These are phyloP conservation scores for Malus domestica DNA, from an alignment of 306 rosid genomes.

Conservation along the genomic window ASM211411v1 NC_041792.1:3319001-3319500, in stretches of 20 bases:
- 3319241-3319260: slow-evolving; percentile 41
- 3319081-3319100: slow-evolving; percentile 58
- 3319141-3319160: slow-evolving; percentile 63
- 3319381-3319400: slow-evolving; percentile 1
- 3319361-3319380: slow-evolving; percentile 37
- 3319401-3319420: not conserved
- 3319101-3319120: slow-evolving; percentile 68
- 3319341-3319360: slow-evolving; percentile 30
- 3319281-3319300: slow-evolving; percentile 37
- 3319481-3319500: too few species aligned
- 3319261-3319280: slow-evolving; percentile 39
- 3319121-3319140: slow-evolving; percentile 88
- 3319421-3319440: too few species aligned
- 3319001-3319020: slow-evolving; percentile 78
- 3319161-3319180: slow-evolving; percentile 12
- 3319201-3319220: slow-evolving; percentile 15
- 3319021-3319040: slow-evolving; percentile 59
- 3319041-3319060: slow-evolving; percentile 47
- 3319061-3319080: slow-evolving; percentile 96
- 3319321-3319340: slow-evolving; percentile 29
- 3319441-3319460: too few species aligned
- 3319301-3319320: slow-evolving; percentile 26
- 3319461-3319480: too few species aligned
- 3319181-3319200: slow-evolving; percentile 48
- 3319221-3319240: slow-evolving; percentile 38